Evolutionary conservation across 2,329 filamentous ascomycete species (phyloP).

Genomic region (Calonectria montana): DNA sequence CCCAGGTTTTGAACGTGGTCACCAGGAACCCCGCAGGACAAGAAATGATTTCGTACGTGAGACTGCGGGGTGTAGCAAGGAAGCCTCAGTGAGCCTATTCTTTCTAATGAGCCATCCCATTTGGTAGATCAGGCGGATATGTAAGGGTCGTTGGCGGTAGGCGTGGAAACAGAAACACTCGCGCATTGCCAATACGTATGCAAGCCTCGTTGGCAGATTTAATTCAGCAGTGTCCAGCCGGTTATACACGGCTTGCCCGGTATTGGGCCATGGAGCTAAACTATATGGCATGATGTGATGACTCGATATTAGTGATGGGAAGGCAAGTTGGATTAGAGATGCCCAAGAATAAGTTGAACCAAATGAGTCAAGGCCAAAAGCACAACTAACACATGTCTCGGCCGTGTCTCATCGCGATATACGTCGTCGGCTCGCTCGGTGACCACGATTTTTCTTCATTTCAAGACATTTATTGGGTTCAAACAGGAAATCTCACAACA

Average conservation of each 20-base stretch:
- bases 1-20: constrained; percentile 64
- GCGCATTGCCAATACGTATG: background rate
- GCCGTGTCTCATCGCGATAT: background rate
- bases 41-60: constrained; percentile 65
- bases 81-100: constrained; percentile 44
- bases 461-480: background rate
- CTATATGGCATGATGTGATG: background rate
- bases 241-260: background rate
- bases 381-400: background rate
- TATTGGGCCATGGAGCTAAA: background rate
- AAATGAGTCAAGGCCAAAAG: background rate
- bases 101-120: background rate
- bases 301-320: background rate
- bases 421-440: background rate
- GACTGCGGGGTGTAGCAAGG: constrained; percentile 61
- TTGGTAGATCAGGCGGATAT: background rate
- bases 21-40: constrained; percentile 68
- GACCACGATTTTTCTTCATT: background rate
- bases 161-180: background rate
- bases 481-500: background rate
- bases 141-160: background rate
- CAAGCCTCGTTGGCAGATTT: background rate
- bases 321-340: background rate
- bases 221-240: background rate
- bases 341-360: background rate